A percentile compares a stretch with the other conserved stretches of the same genome.
These are phyloP conservation scores for Botryosphaeria agaves DNA, from an alignment of 2,329 filamentous ascomycete species.

Conservation along the genomic window DNA sequence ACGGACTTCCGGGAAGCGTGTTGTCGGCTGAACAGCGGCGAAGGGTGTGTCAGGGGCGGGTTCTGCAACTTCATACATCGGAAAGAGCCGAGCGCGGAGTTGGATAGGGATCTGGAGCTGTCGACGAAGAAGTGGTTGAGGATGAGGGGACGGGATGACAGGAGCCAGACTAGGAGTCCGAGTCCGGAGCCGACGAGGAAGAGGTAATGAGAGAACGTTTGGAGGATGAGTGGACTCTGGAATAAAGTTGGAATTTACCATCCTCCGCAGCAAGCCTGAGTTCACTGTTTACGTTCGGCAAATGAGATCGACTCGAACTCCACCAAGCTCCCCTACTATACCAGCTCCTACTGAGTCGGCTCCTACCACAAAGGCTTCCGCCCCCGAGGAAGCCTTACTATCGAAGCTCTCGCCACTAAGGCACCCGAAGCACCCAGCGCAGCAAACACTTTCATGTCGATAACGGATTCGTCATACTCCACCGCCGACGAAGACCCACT, in stretches of 20 bases:
- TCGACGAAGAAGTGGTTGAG: constrained; percentile 95
- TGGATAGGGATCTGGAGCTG: constrained; percentile 75
- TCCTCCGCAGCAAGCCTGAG: too few relatives aligned
- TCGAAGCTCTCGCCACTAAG: too few relatives aligned
- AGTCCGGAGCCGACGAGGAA: constrained; percentile 70
- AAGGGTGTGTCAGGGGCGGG: constrained; percentile 86
- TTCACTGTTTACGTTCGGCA: too few relatives aligned
- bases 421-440: too few relatives aligned
- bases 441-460: too few relatives aligned
- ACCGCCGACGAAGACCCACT: too few relatives aligned
- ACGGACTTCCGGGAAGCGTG: constrained; percentile 98
- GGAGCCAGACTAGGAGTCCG: constrained; percentile 66
- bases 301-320: too few relatives aligned
- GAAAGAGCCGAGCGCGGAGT: constrained; percentile 79
- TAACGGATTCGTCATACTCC: too few relatives aligned
- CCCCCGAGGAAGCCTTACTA: too few relatives aligned
- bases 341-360: too few relatives aligned
- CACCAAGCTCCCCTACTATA: too few relatives aligned
- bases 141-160: constrained; percentile 63
- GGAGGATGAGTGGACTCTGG: neutral
- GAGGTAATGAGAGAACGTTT: constrained; percentile 34
- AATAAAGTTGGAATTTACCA: neutral
- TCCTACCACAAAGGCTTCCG: too few relatives aligned
- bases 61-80: constrained; percentile 99
- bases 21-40: constrained; percentile 82